phyloP scores from a whole-genome alignment of 768 basidiomycete genomes.

The Collybia sp. region DNA sequence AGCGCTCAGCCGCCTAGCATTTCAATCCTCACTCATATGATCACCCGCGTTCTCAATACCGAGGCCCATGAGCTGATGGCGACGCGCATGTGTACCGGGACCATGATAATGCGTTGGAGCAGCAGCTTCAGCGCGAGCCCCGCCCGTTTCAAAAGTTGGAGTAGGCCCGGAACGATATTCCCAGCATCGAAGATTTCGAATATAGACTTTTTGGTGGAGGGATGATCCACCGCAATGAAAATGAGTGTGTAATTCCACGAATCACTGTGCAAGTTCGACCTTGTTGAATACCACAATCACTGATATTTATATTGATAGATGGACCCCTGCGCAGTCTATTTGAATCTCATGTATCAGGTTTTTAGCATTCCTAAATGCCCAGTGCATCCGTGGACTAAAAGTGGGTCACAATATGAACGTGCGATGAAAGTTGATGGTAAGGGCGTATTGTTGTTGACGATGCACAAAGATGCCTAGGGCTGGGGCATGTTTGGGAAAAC shows the following conservation, averaged over 20 bases:
- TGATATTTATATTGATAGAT: too few species aligned
- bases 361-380: too few species aligned
- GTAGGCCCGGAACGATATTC: constrained; percentile 60
- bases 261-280: too few species aligned
- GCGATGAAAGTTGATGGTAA: too few species aligned
- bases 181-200: constrained; percentile 75
- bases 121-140: constrained; percentile 77
- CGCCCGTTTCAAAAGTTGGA: constrained; percentile 76
- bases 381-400: too few species aligned
- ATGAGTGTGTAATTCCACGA: constrained; percentile 91
- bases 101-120: constrained; percentile 82
- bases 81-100: constrained; percentile 97
- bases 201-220: constrained; percentile 81
- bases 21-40: constrained; percentile 96
- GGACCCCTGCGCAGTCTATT: too few species aligned
- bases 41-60: constrained; percentile 85
- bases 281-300: too few species aligned
- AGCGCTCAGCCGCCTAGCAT: constrained; percentile 93
- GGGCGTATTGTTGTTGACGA: too few species aligned
- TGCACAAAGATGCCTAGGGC: too few species aligned
- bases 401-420: too few species aligned
- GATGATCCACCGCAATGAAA: constrained; percentile 91
- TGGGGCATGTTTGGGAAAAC: background rate
- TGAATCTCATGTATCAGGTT: too few species aligned
- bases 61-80: constrained; percentile 84